Base-by-base conservation (phyloP, 768 basidiomycete species). In the Termitomyces sp. region DNA sequence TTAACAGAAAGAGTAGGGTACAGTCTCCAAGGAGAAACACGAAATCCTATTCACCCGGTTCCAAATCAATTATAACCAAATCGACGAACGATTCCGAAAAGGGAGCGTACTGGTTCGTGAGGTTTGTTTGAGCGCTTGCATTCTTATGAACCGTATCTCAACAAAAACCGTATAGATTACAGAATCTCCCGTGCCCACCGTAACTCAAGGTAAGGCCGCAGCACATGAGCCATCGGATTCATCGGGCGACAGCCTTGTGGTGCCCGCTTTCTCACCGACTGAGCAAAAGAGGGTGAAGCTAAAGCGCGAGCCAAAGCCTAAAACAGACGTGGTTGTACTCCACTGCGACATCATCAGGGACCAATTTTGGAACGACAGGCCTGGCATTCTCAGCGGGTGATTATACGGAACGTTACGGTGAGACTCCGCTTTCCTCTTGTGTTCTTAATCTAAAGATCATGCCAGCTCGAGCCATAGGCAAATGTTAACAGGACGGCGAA, bases 331-430 rank as follows among this genome's bases (percentile, higher is more conserved):
- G 47, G 78, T 76, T 5, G 74, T 93, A 1, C 62, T 87, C 26
- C 92, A 96, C 63, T 91, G 87, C 68, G 94, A 96, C 72, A 81
- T 96, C 58, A 94, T 96, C 58, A 79, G 81, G 54, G 84, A 91
- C 53, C 81, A 78, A 0, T 95, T 96, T 72, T 97, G 95, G 95
- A 68, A 78, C 7, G 73, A 76, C 30, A 72, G 87, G 53, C 81
- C 84, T 10, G 71, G 79, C 49, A 65, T 92, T 26, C 74, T 91
- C 54, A 71, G 66, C 14, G 72, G 71, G 26, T 79, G 62, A 73
- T 56, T 43, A 24, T 49, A 32, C 18, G 48, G 52, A 40, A 42
- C 42, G 26, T 46, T 36, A 55, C 9, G 48, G 50, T 51, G 52
- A 44, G 34, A 46, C 13, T 48, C 33, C 24, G 42, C 14, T 39